Evolutionary conservation across 805 yeast genomes (phyloP).

Genomic region (Candida tallmaniae): DNA sequence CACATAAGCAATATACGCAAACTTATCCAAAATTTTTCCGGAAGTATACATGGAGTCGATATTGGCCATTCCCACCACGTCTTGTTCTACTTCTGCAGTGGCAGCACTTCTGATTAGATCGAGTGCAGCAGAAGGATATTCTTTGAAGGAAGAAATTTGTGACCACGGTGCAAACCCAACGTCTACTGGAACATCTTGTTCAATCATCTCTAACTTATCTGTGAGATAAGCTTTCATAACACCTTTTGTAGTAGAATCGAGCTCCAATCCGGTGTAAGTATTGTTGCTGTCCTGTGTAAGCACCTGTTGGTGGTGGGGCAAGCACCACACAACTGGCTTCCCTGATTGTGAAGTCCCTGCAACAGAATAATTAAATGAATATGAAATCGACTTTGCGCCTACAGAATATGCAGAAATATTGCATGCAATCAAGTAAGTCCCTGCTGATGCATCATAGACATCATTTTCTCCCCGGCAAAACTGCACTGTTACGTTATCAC

Average conservation of each 20-base stretch:
- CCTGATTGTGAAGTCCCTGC: conserved; percentile 24
- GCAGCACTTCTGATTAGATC: conserved; percentile 45
- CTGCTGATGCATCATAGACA: conserved; percentile 30
- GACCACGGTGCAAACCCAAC: conserved; percentile 57
- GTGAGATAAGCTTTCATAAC: conserved; percentile 42
- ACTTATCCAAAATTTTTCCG: conserved; percentile 86
- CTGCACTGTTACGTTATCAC: conserved; percentile 51
- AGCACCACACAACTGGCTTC: conserved; percentile 41
- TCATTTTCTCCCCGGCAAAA: conserved; percentile 45
- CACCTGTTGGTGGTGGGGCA: conserved; percentile 48
- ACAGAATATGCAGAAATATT: conserved; percentile 12
- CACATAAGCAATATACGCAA: conserved; percentile 78
- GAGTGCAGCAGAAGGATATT: conserved; percentile 27
- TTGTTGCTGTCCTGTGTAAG: conserved; percentile 24
- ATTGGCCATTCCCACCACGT: conserved; percentile 53
- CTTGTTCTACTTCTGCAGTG: conserved; percentile 48
- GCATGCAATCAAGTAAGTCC: conserved; percentile 23
- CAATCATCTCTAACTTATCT: conserved; percentile 36
- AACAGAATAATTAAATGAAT: conserved; percentile 25
- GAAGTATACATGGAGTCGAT: conserved; percentile 86
- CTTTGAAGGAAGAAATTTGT: conserved; percentile 31
- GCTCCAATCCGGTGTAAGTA: conserved; percentile 25
- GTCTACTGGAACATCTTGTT: conserved; percentile 34
- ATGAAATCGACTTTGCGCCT: conserved; percentile 20
- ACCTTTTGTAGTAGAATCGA: conserved; percentile 52